These are phyloP conservation scores for Daldinia concentrica DNA, from an alignment of 495 filamentous ascomycete genomes.

Conservation along the genomic window DNA sequence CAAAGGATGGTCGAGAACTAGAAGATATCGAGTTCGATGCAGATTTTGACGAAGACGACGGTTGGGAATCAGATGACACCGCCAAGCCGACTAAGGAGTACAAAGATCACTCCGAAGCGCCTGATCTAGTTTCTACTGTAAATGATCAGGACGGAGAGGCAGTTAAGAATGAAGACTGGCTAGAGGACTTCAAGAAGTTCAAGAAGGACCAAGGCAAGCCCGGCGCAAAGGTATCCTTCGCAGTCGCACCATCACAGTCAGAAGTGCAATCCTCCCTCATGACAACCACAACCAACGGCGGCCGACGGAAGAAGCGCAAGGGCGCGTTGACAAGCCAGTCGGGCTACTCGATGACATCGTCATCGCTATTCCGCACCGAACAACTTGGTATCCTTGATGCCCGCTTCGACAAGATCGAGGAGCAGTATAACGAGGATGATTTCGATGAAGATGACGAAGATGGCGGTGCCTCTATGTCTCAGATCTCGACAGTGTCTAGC, in stretches of 20 bases:
- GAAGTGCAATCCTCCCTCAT: conserved; percentile 77
- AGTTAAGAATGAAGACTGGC: conserved; percentile 71
- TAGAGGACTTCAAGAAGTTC: conserved; percentile 89
- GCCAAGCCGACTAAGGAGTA: conserved; percentile 71
- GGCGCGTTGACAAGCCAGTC: conserved; percentile 89
- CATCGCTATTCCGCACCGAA: conserved; percentile 86
- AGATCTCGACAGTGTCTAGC: conserved; percentile 59
- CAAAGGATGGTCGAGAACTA: conserved; percentile 73
- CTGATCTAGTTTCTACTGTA: conserved; percentile 57
- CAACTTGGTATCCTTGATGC: conserved; percentile 86
- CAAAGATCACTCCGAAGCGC: conserved; percentile 57
- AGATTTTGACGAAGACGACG: conserved; percentile 72
- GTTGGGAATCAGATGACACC: conserved; percentile 95
- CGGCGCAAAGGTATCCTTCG: conserved; percentile 49
- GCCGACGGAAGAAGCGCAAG: conserved; percentile 86
- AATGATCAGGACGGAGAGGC: conserved; percentile 58
- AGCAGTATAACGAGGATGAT: conserved; percentile 67
- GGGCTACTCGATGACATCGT: conserved; percentile 96
- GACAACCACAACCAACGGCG: conserved; percentile 78
- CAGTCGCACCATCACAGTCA: conserved; percentile 59
- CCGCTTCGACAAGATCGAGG: conserved; percentile 90
- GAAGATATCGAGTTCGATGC: conserved; percentile 63
- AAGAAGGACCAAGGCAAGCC: conserved; percentile 74
- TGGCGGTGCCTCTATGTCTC: conserved; percentile 53
- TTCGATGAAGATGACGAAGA: conserved; percentile 59